Conservation (phyloP, 169 alveolate species). For the Plasmodium vivax region DNA sequence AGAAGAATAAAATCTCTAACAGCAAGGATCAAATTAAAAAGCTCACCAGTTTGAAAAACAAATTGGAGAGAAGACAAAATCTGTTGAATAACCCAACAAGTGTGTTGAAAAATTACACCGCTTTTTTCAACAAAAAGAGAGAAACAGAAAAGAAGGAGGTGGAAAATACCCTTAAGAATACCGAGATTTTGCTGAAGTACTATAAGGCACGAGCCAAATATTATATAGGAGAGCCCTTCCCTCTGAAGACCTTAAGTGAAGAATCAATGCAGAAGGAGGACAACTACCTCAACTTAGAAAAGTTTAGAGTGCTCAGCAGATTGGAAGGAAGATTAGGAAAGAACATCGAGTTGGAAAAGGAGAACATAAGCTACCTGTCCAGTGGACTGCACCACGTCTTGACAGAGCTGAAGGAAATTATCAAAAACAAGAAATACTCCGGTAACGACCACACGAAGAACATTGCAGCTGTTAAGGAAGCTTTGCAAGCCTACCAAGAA, state of each 20-base stretch:
- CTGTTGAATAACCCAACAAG: conserved; percentile 3
- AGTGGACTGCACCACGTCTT: conserved; percentile 40
- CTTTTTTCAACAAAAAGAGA: conserved; percentile 29
- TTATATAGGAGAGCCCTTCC: conserved; percentile 33
- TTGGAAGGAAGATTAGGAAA: conserved; percentile 11
- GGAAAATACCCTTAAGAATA: conserved; percentile 28
- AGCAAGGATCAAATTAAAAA: background rate
- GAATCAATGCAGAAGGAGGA: conserved; percentile 18
- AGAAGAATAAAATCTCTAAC: background rate
- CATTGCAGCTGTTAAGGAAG: background rate
- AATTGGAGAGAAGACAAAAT: conserved; percentile 7
- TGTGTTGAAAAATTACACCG: background rate
- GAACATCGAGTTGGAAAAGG: conserved; percentile 33
- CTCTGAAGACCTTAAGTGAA: conserved; percentile 38
- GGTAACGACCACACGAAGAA: background rate
- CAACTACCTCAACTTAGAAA: conserved; percentile 22
- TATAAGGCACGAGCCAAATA: conserved; percentile 32
- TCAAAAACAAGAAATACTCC: conserved; percentile 9
- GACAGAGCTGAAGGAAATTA: conserved; percentile 29
- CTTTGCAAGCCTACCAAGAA: background rate
- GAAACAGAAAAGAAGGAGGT: conserved; percentile 30
- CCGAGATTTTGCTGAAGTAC: conserved; percentile 20
- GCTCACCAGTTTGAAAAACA: background rate
- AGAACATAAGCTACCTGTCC: conserved; percentile 13
- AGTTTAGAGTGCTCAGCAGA: conserved; percentile 32